Conservation (phyloP, 179 eudicot genomes). For the Heliamphora pulchella region DNA sequence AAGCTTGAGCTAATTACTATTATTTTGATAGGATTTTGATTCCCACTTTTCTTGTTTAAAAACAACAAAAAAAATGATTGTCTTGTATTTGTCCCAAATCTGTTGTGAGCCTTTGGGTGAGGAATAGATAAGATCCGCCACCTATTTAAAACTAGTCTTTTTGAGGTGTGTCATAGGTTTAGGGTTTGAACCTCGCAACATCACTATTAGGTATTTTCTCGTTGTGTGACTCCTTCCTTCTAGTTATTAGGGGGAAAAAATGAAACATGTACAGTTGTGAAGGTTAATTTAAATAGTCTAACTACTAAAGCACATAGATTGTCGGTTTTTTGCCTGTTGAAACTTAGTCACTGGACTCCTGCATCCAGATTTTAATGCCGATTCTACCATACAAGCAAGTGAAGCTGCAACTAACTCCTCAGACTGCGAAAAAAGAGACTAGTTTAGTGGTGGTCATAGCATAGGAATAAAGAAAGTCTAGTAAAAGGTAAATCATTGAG, state of each 20-base stretch:
- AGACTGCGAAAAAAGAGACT: conserved; percentile 39
- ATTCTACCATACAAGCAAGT: conserved; percentile 60
- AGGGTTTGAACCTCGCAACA: background rate
- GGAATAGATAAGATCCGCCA: background rate
- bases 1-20: background rate
- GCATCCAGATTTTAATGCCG: conserved; percentile 47
- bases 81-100: background rate
- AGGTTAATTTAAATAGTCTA: background rate
- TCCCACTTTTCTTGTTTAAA: background rate
- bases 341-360: conserved; percentile 43
- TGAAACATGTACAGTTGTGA: background rate
- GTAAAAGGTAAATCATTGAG: background rate
- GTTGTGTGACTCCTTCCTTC: background rate
- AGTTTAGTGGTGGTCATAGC: background rate
- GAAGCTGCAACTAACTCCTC: conserved; percentile 69
- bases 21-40: background rate
- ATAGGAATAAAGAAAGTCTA: background rate
- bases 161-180: background rate
- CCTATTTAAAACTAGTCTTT: background rate
- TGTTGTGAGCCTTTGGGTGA: background rate
- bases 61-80: background rate
- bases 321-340: conserved; percentile 50
- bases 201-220: background rate
- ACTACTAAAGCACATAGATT: background rate
- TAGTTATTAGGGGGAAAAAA: background rate